A percentile compares a stretch with the other conserved stretches of the same genome.
These are phyloP conservation scores for Magnusiomyces fungicola DNA, from an alignment of 1,139 yeast species.

Conservation along the genomic window DNA sequence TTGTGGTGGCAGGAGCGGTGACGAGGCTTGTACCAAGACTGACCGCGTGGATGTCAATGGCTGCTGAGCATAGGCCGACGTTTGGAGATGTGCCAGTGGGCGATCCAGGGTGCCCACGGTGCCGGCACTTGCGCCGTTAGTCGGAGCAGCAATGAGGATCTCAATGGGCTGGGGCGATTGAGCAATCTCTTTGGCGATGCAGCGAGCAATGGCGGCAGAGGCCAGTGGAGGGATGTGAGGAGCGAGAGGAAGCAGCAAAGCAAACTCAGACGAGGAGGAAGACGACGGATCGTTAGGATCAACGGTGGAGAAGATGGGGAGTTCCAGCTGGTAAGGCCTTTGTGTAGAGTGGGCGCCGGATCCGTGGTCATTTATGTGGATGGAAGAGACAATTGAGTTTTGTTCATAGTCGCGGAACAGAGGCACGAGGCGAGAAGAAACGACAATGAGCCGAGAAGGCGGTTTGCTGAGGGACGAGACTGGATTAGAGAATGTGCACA, in stretches of 20 bases:
- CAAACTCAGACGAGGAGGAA: background rate
- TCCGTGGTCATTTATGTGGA: too few species aligned
- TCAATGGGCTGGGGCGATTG: background rate
- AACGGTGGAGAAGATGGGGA: background rate
- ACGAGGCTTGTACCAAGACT: too few species aligned
- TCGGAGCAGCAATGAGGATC: background rate
- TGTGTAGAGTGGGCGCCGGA: background rate
- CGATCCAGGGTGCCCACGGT: slow-evolving; percentile 8
- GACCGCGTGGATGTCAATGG: too few species aligned
- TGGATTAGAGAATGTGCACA: background rate
- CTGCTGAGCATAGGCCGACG: background rate
- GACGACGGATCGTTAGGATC: background rate
- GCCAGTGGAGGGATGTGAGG: slow-evolving; percentile 7
- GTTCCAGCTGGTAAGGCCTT: background rate
- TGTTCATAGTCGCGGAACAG: slow-evolving; percentile 9
- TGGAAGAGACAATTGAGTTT: slow-evolving; percentile 4
- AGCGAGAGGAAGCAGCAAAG: slow-evolving; percentile 6
- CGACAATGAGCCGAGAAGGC: slow-evolving; percentile 14
- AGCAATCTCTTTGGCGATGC: background rate
- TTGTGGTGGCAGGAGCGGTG: slow-evolving; percentile 22
- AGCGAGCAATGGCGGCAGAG: background rate
- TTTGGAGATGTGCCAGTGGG: slow-evolving; percentile 2
- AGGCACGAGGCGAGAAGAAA: slow-evolving; percentile 17
- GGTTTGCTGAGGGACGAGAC: background rate
- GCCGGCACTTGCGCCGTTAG: slow-evolving; percentile 3